A percentile compares a stretch with the other conserved stretches of the same genome.
Conservation (phyloP, 2,329 filamentous ascomycete genomes). For the Mollisia scopiformis region DNA sequence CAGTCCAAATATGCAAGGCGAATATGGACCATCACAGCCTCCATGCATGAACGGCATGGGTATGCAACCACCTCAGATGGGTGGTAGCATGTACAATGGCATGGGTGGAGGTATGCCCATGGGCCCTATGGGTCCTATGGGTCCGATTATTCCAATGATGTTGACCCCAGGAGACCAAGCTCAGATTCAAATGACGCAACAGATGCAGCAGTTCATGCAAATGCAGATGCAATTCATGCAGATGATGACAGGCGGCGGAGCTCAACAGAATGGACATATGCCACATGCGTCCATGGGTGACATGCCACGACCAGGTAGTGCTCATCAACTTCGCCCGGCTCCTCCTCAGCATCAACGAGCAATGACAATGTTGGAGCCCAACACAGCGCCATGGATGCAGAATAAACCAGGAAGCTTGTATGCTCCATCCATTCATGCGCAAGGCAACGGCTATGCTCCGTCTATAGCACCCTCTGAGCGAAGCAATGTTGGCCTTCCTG, state of each 20-base stretch:
- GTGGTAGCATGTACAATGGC: constrained; percentile 26
- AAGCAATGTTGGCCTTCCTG: constrained; percentile 88
- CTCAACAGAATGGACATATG: constrained; percentile 27
- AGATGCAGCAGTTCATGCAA: constrained; percentile 87
- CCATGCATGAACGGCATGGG: constrained; percentile 36
- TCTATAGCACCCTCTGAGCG: constrained; percentile 96
- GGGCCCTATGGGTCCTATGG: constrained; percentile 37
- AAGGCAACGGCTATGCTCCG: constrained; percentile 69
- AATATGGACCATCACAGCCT: constrained; percentile 41
- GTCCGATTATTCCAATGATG: constrained; percentile 36
- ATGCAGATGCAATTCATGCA: constrained; percentile 97
- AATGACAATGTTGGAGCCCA: constrained; percentile 84
- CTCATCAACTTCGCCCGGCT: constrained; percentile 23
- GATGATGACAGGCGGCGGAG: constrained; percentile 59
- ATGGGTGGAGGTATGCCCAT: constrained; percentile 33
- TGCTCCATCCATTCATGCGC: constrained; percentile 50
- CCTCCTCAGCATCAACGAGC: constrained; percentile 52
- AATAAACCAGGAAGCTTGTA: constrained; percentile 44
- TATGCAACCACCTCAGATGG: constrained; percentile 28
- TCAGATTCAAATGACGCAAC: constrained; percentile 79
- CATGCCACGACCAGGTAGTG: constrained; percentile 27
- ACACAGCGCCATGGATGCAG: constrained; percentile 60
- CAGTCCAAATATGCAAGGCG: constrained; percentile 69
- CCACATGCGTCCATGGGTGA: constrained; percentile 28
- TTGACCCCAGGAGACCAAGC: constrained; percentile 67